phyloP scores from a whole-genome alignment of 2,329 filamentous ascomycete species.

The Calonectria hongkongensis region DNA sequence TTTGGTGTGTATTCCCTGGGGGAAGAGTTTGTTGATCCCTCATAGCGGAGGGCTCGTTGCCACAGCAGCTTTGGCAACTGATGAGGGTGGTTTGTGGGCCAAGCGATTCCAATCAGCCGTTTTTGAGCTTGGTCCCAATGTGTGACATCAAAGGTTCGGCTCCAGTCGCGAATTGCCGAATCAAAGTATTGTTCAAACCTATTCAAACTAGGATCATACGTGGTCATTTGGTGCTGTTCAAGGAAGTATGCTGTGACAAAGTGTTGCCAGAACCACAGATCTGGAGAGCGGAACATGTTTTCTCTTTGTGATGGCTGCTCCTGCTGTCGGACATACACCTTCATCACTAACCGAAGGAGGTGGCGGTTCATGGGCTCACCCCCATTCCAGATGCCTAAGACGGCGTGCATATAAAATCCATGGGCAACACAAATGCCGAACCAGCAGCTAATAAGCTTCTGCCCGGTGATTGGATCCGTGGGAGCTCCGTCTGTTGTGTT shows the following conservation, averaged over 20 bases:
- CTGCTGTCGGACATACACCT: constrained; percentile 25
- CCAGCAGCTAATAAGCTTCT: constrained; percentile 15
- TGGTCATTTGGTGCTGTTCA: background rate
- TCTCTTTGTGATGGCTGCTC: background rate
- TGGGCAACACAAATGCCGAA: constrained; percentile 40
- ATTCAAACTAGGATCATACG: background rate
- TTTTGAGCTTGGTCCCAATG: constrained; percentile 16
- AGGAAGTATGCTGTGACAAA: constrained; percentile 41
- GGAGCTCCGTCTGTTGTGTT: background rate
- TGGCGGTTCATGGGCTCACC: constrained; percentile 32
- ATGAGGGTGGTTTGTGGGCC: background rate
- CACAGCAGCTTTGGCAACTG: background rate
- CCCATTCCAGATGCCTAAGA: constrained; percentile 41
- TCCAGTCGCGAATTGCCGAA: background rate
- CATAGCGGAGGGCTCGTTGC: constrained; percentile 1
- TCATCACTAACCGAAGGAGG: constrained; percentile 36
- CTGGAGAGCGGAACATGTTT: background rate
- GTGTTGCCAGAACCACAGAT: constrained; percentile 51
- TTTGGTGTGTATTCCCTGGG: background rate
- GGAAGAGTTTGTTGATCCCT: background rate
- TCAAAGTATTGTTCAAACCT: constrained; percentile 1
- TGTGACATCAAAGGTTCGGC: background rate
- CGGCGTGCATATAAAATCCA: constrained; percentile 45
- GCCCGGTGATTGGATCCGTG: background rate
- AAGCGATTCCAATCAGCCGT: background rate